Conservation (phyloP, 768 basidiomycete species). For the Suillus paluster region DNA sequence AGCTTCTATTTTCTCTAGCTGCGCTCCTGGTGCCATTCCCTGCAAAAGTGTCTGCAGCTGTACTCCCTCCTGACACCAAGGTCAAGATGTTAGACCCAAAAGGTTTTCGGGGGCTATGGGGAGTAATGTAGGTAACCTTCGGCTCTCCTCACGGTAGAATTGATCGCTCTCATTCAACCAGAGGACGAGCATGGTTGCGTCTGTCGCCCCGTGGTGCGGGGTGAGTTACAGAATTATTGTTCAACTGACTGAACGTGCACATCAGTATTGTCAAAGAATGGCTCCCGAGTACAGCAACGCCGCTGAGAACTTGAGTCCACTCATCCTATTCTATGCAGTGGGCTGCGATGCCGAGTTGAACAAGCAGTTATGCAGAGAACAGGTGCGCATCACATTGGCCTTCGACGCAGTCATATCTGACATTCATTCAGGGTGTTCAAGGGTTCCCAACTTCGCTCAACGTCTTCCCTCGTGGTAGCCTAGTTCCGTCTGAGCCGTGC, state of each 20-base stretch:
- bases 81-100: conserved; percentile 79
- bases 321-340: conserved; percentile 88
- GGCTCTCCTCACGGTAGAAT: not conserved
- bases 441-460: conserved; percentile 97
- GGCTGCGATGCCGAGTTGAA: conserved; percentile 88
- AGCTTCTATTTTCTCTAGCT: conserved; percentile 27
- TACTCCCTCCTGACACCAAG: conserved; percentile 54
- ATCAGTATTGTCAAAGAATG: conserved; percentile 82
- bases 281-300: conserved; percentile 87
- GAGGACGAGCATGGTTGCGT: conserved; percentile 83
- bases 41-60: conserved; percentile 44
- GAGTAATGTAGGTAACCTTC: conserved; percentile 59
- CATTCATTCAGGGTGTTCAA: conserved; percentile 59
- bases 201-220: conserved; percentile 95
- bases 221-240: conserved; percentile 44
- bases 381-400: conserved; percentile 44
- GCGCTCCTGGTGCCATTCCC: conserved; percentile 33
- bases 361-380: conserved; percentile 80
- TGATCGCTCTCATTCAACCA: conserved; percentile 29
- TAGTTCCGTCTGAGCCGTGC: conserved; percentile 64
- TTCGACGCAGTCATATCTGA: not conserved
- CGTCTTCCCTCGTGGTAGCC: conserved; percentile 80
- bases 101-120: conserved; percentile 73
- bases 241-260: conserved; percentile 4
- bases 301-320: conserved; percentile 74